These are phyloP conservation scores for Phyllosticta citriasiana DNA, from an alignment of 2,329 filamentous ascomycete species.

Conservation along the genomic window DNA sequence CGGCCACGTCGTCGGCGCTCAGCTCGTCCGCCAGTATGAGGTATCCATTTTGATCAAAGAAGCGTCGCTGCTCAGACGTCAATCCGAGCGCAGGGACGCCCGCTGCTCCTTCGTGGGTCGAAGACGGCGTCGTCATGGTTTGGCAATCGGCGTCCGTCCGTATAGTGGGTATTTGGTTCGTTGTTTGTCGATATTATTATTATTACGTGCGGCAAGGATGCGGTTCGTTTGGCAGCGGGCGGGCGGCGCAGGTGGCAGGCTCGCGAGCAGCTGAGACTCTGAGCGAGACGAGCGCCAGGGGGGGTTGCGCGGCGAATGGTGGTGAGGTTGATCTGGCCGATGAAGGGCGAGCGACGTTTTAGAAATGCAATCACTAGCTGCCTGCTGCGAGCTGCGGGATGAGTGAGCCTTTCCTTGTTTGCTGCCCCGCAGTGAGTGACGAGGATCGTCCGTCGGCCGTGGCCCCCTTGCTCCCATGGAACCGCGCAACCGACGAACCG, in stretches of 20 bases:
- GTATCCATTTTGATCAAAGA: constrained; percentile 78
- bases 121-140: background rate
- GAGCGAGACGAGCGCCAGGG: background rate
- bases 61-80: constrained; percentile 57
- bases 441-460: background rate
- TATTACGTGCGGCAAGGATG: background rate
- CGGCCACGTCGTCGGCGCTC: constrained; percentile 50
- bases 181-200: background rate
- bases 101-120: background rate
- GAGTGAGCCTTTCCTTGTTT: background rate
- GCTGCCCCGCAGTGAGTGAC: background rate
- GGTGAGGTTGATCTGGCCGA: background rate
- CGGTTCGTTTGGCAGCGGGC: background rate
- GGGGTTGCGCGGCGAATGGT: background rate
- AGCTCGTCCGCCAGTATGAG: constrained; percentile 77
- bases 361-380: background rate
- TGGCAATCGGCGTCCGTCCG: background rate
- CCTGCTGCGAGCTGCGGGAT: background rate
- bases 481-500: background rate
- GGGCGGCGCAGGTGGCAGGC: background rate
- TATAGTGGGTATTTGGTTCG: background rate
- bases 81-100: constrained; percentile 42
- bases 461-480: background rate
- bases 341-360: background rate
- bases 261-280: background rate